Conservation (phyloP, 768 basidiomycete species). For the Panaeolus papilionaceus region DNA sequence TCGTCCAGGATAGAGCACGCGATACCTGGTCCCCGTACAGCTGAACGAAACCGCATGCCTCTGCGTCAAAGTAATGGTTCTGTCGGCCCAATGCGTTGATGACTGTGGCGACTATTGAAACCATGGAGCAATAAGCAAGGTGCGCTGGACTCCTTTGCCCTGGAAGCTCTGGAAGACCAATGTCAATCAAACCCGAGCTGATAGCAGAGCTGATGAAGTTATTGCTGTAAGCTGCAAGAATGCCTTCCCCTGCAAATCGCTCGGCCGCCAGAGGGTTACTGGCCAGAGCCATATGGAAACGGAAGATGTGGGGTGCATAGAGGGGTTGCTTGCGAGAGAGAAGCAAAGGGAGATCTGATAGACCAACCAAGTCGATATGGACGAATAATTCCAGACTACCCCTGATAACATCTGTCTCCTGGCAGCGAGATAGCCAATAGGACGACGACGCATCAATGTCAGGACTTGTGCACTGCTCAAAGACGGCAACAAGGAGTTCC, state of each 20-base stretch:
- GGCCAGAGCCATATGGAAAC: conserved; percentile 88
- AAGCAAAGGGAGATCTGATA: conserved; percentile 69
- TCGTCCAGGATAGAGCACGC: conserved; percentile 81
- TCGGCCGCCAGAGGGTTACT: conserved; percentile 81
- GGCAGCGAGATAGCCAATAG: conserved; percentile 80
- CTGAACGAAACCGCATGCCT: conserved; percentile 86
- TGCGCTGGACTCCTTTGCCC: conserved; percentile 83
- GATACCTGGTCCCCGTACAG: conserved; percentile 84
- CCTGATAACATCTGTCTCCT: conserved; percentile 81
- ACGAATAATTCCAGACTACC: conserved; percentile 76
- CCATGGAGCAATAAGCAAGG: conserved; percentile 82
- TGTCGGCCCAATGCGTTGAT: conserved; percentile 65
- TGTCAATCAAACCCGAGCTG: conserved; percentile 75
- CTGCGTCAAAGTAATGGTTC: conserved; percentile 82
- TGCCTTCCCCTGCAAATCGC: conserved; percentile 82
- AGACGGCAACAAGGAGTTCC: conserved; percentile 82
- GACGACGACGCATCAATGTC: conserved; percentile 74
- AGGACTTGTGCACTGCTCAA: conserved; percentile 76
- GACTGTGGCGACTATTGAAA: conserved; percentile 78
- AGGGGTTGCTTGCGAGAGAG: conserved; percentile 68
- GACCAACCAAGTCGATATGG: conserved; percentile 70
- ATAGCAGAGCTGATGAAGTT: conserved; percentile 81
- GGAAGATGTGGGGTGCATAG: conserved; percentile 79
- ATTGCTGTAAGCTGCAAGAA: conserved; percentile 82
- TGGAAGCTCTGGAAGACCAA: conserved; percentile 70